Evolutionary conservation across 371 early-diverging fungal species (phyloP), one percentile per base, ranked within the genome.

Genomic region (Chytridium lagenaria): DNA sequence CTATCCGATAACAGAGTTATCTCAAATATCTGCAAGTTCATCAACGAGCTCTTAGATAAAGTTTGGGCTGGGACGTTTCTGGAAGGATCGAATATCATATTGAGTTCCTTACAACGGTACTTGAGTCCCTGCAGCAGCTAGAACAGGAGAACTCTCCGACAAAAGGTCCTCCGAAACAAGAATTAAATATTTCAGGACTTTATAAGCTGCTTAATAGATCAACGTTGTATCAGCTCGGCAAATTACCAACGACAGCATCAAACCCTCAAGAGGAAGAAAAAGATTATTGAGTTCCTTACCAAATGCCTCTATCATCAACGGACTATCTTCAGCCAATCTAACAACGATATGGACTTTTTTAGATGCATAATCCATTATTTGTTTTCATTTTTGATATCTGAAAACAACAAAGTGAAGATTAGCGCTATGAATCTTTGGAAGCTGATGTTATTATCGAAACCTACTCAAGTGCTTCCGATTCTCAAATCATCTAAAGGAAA

Each of bases 241-340:
- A 52, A 23, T 52, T 52, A 15, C 23, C 55, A 22, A 26, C 55
- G 5, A n/a, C 51, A 12, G 84, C 81, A 12, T 83, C 83, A 70
- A 66, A 84, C n/a, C 82, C 85, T 50, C 72, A 83, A 36, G 81
- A 80, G 0, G 36, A 77, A 0, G 68, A 80, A 2, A 80, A 84
- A 34, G 78, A 79, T n/a, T 26, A 77, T 75, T n/a, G 85, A 86
- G 0, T 85, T 92, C 23, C 69, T 92, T 16, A 84, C 86, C 55
- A 88, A 88, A 71, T 86, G 89, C 51, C 85, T 92, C 26, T 87
- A 89, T 64, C 85, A 90, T 76, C 91, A 92, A 77, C 89, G 89
- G 73, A 82, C 91, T 52, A 85, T 91, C 2, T 72, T 92, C 3
- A 86, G 85, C 69, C 19, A 76, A 5, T 78, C 80, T 30, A 90